A percentile compares a stretch with the other conserved stretches of the same genome.
phyloP scores from a whole-genome alignment of 139 green algal species.

The Mesostigma viride region DNA sequence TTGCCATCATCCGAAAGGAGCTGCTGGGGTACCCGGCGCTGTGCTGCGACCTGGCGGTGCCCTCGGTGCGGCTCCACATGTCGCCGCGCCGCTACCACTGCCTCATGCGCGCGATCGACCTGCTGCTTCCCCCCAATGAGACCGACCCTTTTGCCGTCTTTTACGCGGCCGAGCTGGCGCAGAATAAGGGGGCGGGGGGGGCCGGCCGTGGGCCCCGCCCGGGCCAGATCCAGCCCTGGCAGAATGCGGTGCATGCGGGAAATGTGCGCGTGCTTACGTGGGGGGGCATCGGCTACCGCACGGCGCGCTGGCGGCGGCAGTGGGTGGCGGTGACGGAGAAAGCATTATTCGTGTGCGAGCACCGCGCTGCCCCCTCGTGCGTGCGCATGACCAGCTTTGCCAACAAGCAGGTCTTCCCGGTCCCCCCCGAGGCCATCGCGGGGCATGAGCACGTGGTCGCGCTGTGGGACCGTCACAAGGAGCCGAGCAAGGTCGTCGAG shows the following conservation, averaged over 20 bases:
- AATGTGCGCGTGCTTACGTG: slow-evolving; percentile 32
- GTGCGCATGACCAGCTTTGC: slow-evolving; percentile 22
- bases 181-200: too few species aligned
- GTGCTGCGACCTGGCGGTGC: slow-evolving; percentile 41
- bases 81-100: slow-evolving; percentile 44
- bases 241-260: slow-evolving; percentile 28
- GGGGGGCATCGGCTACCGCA: slow-evolving; percentile 32
- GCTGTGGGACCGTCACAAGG: not conserved
- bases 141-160: too few species aligned
- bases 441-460: slow-evolving; percentile 19
- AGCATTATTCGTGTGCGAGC: slow-evolving; percentile 46
- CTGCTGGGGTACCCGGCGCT: too few species aligned
- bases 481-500: slow-evolving; percentile 14
- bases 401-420: slow-evolving; percentile 40
- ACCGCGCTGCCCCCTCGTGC: too few species aligned
- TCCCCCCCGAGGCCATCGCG: slow-evolving; percentile 24
- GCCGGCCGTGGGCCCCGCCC: too few species aligned
- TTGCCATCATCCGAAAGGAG: too few species aligned
- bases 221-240: too few species aligned
- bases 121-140: too few species aligned
- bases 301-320: slow-evolving; percentile 31
- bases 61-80: slow-evolving; percentile 54
- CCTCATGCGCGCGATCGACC: slow-evolving; percentile 44
- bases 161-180: too few species aligned
- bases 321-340: slow-evolving; percentile 23